Evolutionary conservation across 768 basidiomycete species (phyloP).

Genomic region (Infundibulicybe gibba): DNA sequence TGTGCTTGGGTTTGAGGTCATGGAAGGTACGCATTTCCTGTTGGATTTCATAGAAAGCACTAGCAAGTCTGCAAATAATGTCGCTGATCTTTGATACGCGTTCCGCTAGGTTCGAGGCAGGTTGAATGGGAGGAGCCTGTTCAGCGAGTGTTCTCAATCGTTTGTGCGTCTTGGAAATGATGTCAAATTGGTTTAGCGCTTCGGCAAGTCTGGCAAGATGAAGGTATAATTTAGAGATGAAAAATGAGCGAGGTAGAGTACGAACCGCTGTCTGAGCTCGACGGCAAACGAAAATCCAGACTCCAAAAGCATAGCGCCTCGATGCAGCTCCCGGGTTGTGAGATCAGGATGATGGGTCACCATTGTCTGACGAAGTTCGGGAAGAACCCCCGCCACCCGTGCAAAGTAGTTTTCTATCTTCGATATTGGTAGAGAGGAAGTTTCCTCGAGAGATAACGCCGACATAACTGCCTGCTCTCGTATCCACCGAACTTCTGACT

Average conservation of each 20-base stretch:
- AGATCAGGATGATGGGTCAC: constrained; percentile 77
- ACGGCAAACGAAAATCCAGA: constrained; percentile 71
- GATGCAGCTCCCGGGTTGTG: constrained; percentile 81
- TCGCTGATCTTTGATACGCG: constrained; percentile 18
- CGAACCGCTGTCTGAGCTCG: constrained; percentile 61
- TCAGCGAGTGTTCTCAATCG: too few relatives aligned
- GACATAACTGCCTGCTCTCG: constrained; percentile 53
- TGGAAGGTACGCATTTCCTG: constrained; percentile 28
- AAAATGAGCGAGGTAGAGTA: constrained; percentile 4
- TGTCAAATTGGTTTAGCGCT: neutral
- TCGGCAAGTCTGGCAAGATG: constrained; percentile 23
- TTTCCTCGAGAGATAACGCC: constrained; percentile 3
- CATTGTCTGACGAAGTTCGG: constrained; percentile 58
- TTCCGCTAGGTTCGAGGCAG: constrained; percentile 4
- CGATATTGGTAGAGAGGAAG: constrained; percentile 18
- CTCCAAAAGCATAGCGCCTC: constrained; percentile 76
- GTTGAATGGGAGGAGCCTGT: neutral
- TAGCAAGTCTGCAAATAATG: constrained; percentile 24
- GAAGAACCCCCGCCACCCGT: constrained; percentile 61
- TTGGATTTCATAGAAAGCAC: constrained; percentile 33
- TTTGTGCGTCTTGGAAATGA: neutral
- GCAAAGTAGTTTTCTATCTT: constrained; percentile 62
- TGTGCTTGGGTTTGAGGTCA: constrained; percentile 22
- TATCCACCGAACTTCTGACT: constrained; percentile 57
- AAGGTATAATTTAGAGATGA: constrained; percentile 3